Conservation (phyloP, 257 asterid species). For the Fraxinus cuspidata region DNA sequence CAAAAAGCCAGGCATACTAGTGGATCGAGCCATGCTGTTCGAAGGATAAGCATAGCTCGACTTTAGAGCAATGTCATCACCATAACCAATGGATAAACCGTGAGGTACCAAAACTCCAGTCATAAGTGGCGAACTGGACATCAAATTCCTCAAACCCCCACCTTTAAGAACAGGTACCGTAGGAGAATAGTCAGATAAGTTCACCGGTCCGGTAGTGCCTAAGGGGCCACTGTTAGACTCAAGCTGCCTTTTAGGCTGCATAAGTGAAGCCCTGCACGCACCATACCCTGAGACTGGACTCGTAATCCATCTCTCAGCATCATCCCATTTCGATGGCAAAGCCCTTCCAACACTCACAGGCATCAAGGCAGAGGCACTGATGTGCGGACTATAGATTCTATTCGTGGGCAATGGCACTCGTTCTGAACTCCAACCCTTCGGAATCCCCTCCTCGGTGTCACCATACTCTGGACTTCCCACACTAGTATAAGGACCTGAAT, state of each 20-base stretch:
- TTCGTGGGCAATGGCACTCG: slow-evolving; percentile 53
- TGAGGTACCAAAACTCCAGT: slow-evolving; percentile 51
- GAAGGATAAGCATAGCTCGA: slow-evolving; percentile 27
- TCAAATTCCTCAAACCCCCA: slow-evolving; percentile 33
- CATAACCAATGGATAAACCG: slow-evolving; percentile 40
- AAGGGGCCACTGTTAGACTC: slow-evolving; percentile 88
- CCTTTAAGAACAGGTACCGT: slow-evolving; percentile 29
- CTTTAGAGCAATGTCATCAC: slow-evolving; percentile 24
- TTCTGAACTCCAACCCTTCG: slow-evolving; percentile 79
- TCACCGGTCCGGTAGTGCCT: slow-evolving; percentile 52
- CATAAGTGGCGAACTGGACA: slow-evolving; percentile 50
- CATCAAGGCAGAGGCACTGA: slow-evolving; percentile 63
- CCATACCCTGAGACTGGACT: slow-evolving; percentile 73
- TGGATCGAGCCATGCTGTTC: slow-evolving; percentile 28
- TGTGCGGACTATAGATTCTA: slow-evolving; percentile 36
- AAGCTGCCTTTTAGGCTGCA: slow-evolving; percentile 51
- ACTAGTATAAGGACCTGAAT: slow-evolving; percentile 79
- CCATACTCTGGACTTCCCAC: slow-evolving; percentile 83
- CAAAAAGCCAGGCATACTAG: slow-evolving; percentile 42
- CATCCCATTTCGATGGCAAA: slow-evolving; percentile 96
- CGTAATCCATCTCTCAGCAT: slow-evolving; percentile 96
- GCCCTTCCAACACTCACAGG: slow-evolving; percentile 77
- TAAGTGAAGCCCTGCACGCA: slow-evolving; percentile 31
- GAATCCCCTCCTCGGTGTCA: slow-evolving; percentile 44
- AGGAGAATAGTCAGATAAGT: slow-evolving; percentile 52